Evolutionary conservation across 2,329 filamentous ascomycete species (phyloP), one percentile per base, ranked within the genome.

Genomic region (Pseudopithomyces maydicus): DNA sequence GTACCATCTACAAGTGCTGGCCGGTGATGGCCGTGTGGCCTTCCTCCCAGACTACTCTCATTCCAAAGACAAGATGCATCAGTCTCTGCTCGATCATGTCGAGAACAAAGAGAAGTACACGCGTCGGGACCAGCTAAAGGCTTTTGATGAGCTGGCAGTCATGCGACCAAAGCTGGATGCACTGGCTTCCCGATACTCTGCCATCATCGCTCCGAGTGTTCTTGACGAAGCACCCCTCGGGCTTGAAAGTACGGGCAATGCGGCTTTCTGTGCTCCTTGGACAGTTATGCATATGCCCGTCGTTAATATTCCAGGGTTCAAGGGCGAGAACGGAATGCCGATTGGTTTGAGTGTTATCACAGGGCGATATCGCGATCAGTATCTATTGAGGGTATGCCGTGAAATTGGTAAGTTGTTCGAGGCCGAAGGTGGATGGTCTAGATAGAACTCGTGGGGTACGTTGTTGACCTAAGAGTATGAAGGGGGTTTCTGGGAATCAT

Each of bases 271-370:
- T 61, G 64, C 68, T 14, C 79, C 80, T 0, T 85, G 83, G 83
- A 85, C 84, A 22, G 82, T 84, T 32, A 62, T 89, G 14, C 87
- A 90, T 58, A 82, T 80, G 1, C 87, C 87, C 0, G 84, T 86
- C 0, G 72, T 89, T n/a, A 89, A 89, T 57, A 70, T 90, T 0
- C 86, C 86, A 0, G 87, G 86, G 0, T 89, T 90, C 61, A 72
- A 78, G 33, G 86, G 87, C 0, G 76, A 77, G 29, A 78, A 83
- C 56, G 80, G 78, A 0, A 72, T 90, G 78, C 88, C 87, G 0
- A 79, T 90, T 36, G 87, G 88, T 0, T 62, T 86, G 19, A 84
- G 82, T 0, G 65, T 85, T 1, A 80, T 85, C 0, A 77, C 77
- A 0, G 74, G 79, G 1, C 54, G 72, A 26, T 74, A 73, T 56